Evolutionary conservation across 176 grass and related monocot species (phyloP).

Genomic region (Eragrostis nindensis): DNA sequence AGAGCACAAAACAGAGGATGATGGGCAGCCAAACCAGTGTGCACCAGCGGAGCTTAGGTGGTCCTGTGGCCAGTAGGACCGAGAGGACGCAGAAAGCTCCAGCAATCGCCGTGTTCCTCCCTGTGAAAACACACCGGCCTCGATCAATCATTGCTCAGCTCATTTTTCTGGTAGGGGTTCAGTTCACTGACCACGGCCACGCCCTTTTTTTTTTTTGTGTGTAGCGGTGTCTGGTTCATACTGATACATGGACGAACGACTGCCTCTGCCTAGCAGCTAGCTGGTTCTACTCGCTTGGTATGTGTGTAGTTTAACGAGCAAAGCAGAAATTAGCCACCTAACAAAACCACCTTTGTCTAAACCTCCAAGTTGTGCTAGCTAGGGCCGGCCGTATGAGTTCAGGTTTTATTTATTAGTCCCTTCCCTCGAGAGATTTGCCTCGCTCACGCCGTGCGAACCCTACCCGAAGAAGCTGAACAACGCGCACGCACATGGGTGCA

Average conservation of each 20-base stretch:
- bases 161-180: neutral
- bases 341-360: neutral
- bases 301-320: neutral
- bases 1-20: neutral
- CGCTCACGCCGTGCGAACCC: neutral
- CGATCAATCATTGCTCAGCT: slow-evolving; percentile 15
- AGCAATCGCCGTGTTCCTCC: neutral
- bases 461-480: neutral
- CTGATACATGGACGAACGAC: too few species aligned
- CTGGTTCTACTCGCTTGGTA: neutral
- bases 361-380: neutral
- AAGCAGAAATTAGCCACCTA: neutral
- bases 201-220: neutral
- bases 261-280: neutral
- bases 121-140: neutral
- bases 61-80: neutral
- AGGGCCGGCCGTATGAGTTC: too few species aligned
- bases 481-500: neutral
- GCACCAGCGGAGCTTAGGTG: neutral
- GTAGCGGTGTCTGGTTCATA: neutral
- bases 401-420: too few species aligned
- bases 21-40: neutral
- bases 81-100: neutral
- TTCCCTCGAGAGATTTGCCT: neutral
- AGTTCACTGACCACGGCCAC: neutral